phyloP scores from a whole-genome alignment of 768 basidiomycete genomes.

The Russula lepida region DNA sequence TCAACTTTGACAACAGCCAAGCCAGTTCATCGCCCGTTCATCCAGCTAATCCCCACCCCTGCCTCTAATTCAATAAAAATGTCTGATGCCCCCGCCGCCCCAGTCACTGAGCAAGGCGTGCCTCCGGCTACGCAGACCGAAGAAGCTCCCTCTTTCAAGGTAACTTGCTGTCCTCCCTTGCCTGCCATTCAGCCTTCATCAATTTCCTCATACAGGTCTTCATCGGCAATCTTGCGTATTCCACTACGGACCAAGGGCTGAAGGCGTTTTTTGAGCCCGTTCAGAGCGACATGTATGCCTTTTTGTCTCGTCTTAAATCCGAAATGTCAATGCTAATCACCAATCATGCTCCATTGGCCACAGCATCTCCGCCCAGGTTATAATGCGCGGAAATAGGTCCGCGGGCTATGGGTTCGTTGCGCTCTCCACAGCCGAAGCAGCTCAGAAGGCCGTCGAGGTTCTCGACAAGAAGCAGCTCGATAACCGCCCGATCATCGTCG shows the following conservation, averaged over 20 bases:
- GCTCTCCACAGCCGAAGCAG: slow-evolving; percentile 70
- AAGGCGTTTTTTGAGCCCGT: slow-evolving; percentile 89
- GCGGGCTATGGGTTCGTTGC: slow-evolving; percentile 94
- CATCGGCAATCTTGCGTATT: slow-evolving; percentile 92
- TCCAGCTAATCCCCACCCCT: slow-evolving; percentile 42
- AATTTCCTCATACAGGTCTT: slow-evolving; percentile 54
- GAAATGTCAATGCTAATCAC: slow-evolving; percentile 15
- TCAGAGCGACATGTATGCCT: slow-evolving; percentile 75
- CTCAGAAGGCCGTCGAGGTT: slow-evolving; percentile 74
- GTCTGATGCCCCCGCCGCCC: slow-evolving; percentile 89
- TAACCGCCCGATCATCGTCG: slow-evolving; percentile 80
- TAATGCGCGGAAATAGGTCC: slow-evolving; percentile 75
- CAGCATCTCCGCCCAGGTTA: slow-evolving; percentile 79
- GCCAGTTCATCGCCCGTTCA: slow-evolving; percentile 48
- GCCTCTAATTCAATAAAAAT: slow-evolving; percentile 51
- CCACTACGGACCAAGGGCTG: slow-evolving; percentile 90
- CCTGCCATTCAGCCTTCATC: slow-evolving; percentile 9
- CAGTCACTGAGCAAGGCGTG: slow-evolving; percentile 76
- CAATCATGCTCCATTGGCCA: slow-evolving; percentile 17
- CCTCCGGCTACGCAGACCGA: slow-evolving; percentile 72
- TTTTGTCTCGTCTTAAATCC: neutral
- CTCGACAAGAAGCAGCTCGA: slow-evolving; percentile 88
- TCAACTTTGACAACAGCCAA: slow-evolving; percentile 70
- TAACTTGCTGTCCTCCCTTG: slow-evolving; percentile 30
- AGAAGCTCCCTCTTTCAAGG: slow-evolving; percentile 78